phyloP scores from a whole-genome alignment of 192 early-diverging fungal genomes.

The Lobosporangium transversale region DNA sequence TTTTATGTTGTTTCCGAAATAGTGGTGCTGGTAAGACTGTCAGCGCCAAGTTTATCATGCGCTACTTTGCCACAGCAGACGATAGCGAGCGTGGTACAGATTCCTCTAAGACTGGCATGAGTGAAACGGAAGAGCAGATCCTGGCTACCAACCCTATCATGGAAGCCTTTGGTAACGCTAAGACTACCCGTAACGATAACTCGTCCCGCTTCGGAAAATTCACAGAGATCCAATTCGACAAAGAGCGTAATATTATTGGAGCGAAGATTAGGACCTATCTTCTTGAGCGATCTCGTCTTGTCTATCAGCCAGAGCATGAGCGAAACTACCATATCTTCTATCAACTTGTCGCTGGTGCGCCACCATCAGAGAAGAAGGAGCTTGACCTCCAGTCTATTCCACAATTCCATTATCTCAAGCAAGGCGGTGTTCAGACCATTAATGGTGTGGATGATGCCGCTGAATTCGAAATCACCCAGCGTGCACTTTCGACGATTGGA shows the following conservation, averaged over 20 bases:
- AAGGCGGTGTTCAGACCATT: slow-evolving; percentile 84
- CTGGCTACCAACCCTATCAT: slow-evolving; percentile 98
- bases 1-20: slow-evolving; percentile 4
- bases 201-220: slow-evolving; percentile 99
- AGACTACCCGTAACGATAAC: slow-evolving; percentile 99
- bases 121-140: slow-evolving; percentile 83
- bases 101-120: slow-evolving; percentile 64
- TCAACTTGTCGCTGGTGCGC: slow-evolving; percentile 94
- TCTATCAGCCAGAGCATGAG: slow-evolving; percentile 92
- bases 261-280: slow-evolving; percentile 97
- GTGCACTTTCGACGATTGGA: slow-evolving; percentile 87
- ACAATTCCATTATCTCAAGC: slow-evolving; percentile 88
- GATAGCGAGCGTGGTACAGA: slow-evolving; percentile 68
- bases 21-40: slow-evolving; percentile 97
- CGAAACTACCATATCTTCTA: slow-evolving; percentile 99
- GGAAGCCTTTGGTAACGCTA: slow-evolving; percentile 99
- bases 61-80: slow-evolving; percentile 90
- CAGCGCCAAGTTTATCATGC: slow-evolving; percentile 97
- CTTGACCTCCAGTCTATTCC: slow-evolving; percentile 79
- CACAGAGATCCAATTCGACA: slow-evolving; percentile 92
- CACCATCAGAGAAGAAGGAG: slow-evolving; percentile 82
- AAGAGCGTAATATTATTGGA: slow-evolving; percentile 85
- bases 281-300: slow-evolving; percentile 93
- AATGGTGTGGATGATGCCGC: slow-evolving; percentile 90
- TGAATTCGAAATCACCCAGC: slow-evolving; percentile 91